Conservation (phyloP, 768 basidiomycete species). For the Tricholoma sp. region DNA sequence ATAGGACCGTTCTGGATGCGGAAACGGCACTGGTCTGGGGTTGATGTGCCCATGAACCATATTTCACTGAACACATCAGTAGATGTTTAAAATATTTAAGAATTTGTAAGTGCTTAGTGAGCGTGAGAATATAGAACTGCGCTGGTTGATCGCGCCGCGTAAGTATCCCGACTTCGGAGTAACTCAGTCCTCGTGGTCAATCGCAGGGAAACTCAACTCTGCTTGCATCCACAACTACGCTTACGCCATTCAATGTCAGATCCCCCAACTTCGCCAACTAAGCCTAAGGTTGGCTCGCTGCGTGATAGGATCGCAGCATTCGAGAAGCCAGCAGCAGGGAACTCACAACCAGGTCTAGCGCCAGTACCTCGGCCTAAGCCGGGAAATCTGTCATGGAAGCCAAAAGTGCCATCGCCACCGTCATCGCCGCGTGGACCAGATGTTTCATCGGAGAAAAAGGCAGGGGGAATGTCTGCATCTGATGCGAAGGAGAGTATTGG, state of each 20-base stretch:
- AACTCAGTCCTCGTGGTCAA: neutral
- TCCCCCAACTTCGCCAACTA: slow-evolving; percentile 45
- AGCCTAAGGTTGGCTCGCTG: slow-evolving; percentile 70
- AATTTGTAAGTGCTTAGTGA: neutral
- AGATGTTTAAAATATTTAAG: neutral
- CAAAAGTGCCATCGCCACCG: slow-evolving; percentile 51
- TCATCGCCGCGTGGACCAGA: slow-evolving; percentile 27
- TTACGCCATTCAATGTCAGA: slow-evolving; percentile 46
- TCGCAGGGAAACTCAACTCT: neutral
- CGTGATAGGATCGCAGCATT: slow-evolving; percentile 88
- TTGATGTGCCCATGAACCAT: slow-evolving; percentile 12
- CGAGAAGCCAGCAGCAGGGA: slow-evolving; percentile 56
- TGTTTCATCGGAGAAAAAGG: slow-evolving; percentile 21
- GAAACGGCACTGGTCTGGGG: slow-evolving; percentile 6
- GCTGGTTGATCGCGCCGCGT: neutral
- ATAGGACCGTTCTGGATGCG: slow-evolving; percentile 36
- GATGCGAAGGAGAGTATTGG: slow-evolving; percentile 88
- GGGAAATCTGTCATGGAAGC: slow-evolving; percentile 67
- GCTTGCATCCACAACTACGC: slow-evolving; percentile 14
- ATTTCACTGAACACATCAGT: slow-evolving; percentile 8
- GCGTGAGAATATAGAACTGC: slow-evolving; percentile 5
- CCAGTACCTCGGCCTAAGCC: slow-evolving; percentile 63
- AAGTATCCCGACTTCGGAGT: no score
- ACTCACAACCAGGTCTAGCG: slow-evolving; percentile 27
- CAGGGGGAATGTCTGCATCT: slow-evolving; percentile 65